phyloP scores from a whole-genome alignment of 148 eudicot genomes.

The Beta vulgaris region DNA sequence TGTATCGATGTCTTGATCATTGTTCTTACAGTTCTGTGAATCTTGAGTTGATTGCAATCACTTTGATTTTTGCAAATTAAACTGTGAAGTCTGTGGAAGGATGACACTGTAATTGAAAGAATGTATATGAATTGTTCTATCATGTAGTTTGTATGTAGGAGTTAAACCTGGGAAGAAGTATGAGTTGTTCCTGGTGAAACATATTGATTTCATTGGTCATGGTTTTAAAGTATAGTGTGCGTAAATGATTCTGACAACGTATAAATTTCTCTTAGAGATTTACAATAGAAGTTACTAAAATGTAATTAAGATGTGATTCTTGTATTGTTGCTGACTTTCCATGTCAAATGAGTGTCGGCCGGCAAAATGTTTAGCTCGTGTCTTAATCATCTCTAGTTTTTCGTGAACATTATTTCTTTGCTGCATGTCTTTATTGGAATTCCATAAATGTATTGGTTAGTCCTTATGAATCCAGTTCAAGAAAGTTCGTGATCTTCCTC shows the following conservation, averaged over 20 bases:
- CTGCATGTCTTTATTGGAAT: background rate
- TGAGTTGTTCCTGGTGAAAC: too few relatives aligned
- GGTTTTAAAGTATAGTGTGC: background rate
- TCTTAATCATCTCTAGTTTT: background rate
- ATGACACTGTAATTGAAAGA: background rate
- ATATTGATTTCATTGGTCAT: background rate
- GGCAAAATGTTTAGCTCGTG: background rate
- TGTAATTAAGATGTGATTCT: background rate
- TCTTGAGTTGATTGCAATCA: background rate
- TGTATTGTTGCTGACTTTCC: background rate
- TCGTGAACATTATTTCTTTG: background rate
- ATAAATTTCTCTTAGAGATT: background rate
- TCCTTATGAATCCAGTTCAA: too few relatives aligned
- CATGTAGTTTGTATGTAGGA: too few relatives aligned
- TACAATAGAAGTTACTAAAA: background rate
- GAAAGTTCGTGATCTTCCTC: too few relatives aligned
- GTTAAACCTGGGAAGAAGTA: background rate
- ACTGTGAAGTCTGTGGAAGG: background rate
- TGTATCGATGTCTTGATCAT: background rate
- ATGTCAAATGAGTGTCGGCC: background rate
- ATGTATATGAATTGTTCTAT: too few relatives aligned
- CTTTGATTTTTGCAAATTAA: background rate
- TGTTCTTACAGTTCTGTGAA: background rate
- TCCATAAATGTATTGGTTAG: background rate
- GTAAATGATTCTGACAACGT: background rate